These are phyloP conservation scores for Albophoma yamanashiensis DNA, from an alignment of 2,329 filamentous ascomycete genomes.

Conservation along the genomic window DNA sequence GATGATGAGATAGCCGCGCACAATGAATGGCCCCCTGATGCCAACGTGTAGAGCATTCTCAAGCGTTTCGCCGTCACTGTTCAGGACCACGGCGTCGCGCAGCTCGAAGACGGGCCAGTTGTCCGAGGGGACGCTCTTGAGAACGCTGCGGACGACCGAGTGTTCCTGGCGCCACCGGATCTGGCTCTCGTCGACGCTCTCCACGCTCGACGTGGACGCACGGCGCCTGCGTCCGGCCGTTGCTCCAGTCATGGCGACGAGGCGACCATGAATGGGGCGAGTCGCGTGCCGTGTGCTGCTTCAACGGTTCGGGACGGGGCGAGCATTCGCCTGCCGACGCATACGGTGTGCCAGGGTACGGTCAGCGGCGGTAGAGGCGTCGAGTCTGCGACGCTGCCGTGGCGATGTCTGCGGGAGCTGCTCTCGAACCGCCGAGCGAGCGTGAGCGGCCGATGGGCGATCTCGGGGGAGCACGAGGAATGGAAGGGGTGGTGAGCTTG, in stretches of 20 bases:
- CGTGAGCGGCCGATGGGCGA: neutral
- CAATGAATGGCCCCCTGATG: slow-evolving; percentile 46
- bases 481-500: neutral
- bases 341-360: neutral
- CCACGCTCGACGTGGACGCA: slow-evolving; percentile 33
- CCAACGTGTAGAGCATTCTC: slow-evolving; percentile 52
- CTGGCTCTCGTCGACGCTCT: slow-evolving; percentile 27
- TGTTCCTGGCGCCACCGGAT: slow-evolving; percentile 22
- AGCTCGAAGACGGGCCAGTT: slow-evolving; percentile 54
- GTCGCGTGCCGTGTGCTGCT: neutral
- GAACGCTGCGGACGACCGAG: slow-evolving; percentile 18
- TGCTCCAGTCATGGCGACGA: slow-evolving; percentile 3
- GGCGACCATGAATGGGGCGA: slow-evolving; percentile 7
- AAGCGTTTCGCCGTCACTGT: slow-evolving; percentile 38
- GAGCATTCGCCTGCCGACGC: too few species aligned
- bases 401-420: neutral
- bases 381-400: neutral
- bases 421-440: neutral
- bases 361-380: neutral
- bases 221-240: slow-evolving; percentile 30
- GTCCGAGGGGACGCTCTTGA: slow-evolving; percentile 23
- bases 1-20: slow-evolving; percentile 48
- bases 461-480: neutral
- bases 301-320: neutral
- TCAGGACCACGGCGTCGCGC: slow-evolving; percentile 47